Evolutionary conservation across 495 filamentous ascomycete species (phyloP).

Genomic region (Lophiotrema nucula): DNA sequence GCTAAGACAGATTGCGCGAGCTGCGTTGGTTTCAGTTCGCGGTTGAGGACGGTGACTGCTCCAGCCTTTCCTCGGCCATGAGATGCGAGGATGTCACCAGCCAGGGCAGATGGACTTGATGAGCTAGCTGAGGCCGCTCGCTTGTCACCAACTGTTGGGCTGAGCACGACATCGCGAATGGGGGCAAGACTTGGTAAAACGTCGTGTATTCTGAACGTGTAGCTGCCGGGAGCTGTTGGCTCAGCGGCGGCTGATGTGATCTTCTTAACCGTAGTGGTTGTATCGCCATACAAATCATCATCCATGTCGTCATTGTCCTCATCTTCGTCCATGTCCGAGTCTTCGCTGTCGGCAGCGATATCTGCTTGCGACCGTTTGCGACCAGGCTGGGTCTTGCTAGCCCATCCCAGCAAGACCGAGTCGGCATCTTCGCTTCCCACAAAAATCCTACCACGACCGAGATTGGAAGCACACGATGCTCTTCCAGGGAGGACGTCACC

Average conservation of each 20-base stretch:
- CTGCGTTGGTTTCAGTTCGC: constrained; percentile 66
- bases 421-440: constrained; percentile 82
- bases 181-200: constrained; percentile 72
- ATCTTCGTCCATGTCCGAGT: constrained; percentile 46
- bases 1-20: constrained; percentile 62
- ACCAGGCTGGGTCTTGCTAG: constrained; percentile 51
- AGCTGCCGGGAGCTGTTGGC: constrained; percentile 54
- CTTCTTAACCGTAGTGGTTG: constrained; percentile 42
- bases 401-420: constrained; percentile 78
- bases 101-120: not conserved
- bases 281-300: constrained; percentile 68
- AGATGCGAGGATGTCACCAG: constrained; percentile 63
- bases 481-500: constrained; percentile 59
- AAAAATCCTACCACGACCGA: constrained; percentile 74
- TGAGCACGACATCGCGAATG: constrained; percentile 70
- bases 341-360: constrained; percentile 35
- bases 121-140: not conserved
- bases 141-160: constrained; percentile 10
- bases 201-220: constrained; percentile 76
- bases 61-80: constrained; percentile 69
- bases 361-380: constrained; percentile 48
- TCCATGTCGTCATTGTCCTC: constrained; percentile 63
- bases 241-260: constrained; percentile 30
- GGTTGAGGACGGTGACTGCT: constrained; percentile 69
- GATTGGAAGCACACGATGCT: constrained; percentile 64